Conservation (phyloP, 1,284 basidiomycete species). For the Apiotrichum domesticum region DNA sequence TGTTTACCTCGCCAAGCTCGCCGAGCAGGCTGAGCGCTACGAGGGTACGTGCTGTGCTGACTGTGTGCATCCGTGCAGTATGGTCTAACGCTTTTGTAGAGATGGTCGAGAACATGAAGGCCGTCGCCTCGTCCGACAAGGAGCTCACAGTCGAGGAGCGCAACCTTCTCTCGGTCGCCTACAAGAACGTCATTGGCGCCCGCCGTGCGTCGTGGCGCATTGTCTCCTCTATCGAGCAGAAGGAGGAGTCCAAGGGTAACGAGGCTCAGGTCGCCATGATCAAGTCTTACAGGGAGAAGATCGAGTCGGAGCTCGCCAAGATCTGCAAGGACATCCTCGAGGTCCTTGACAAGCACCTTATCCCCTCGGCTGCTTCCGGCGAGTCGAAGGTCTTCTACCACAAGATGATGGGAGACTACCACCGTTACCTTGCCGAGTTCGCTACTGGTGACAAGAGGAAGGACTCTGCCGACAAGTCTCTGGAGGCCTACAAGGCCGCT, state of each 20-base stretch:
- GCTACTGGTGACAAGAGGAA: slow-evolving; percentile 98
- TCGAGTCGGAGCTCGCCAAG: slow-evolving; percentile 94
- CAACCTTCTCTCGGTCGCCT: slow-evolving; percentile 96
- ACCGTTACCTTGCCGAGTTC: slow-evolving; percentile 99
- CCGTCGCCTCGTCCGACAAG: slow-evolving; percentile 90
- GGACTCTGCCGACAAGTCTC: slow-evolving; percentile 95
- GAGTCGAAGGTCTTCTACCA: slow-evolving; percentile 99
- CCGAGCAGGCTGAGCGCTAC: slow-evolving; percentile 97
- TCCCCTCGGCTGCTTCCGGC: slow-evolving; percentile 94
- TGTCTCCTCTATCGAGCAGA: slow-evolving; percentile 98
- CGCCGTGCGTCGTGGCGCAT: slow-evolving; percentile 99
- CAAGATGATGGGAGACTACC: slow-evolving; percentile 99
- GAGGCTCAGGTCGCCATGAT: slow-evolving; percentile 97
- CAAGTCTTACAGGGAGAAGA: slow-evolving; percentile 98
- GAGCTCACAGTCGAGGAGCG: slow-evolving; percentile 99
- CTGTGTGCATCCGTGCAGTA: neutral
- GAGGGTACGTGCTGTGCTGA: slow-evolving; percentile 65
- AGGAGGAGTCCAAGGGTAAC: slow-evolving; percentile 99
- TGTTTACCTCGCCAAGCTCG: slow-evolving; percentile 99
- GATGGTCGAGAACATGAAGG: slow-evolving; percentile 99
- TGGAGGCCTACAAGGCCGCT: slow-evolving; percentile 99
- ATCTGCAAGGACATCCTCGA: slow-evolving; percentile 99
- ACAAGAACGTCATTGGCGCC: slow-evolving; percentile 99
- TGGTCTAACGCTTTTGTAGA: slow-evolving; percentile 52
- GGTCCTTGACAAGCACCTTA: slow-evolving; percentile 98